A percentile compares a stretch with the other conserved stretches of the same genome.
Conservation (phyloP, 1,284 basidiomycete genomes). For the Stereum hirsutum region DNA sequence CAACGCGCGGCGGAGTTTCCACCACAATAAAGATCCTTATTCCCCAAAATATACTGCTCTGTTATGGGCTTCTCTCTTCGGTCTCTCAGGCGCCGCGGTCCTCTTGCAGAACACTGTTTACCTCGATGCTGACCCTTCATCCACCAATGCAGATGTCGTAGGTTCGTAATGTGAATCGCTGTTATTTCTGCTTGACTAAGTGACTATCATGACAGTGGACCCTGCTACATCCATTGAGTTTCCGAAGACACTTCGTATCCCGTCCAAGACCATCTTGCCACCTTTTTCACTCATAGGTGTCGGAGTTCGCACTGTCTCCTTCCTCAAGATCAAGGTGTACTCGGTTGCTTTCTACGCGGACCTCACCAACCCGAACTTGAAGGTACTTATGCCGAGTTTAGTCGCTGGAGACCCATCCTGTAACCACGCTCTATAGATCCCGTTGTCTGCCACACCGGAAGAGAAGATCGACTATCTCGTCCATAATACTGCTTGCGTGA, state of each 20-base stretch:
- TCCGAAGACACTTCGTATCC: conserved; percentile 51
- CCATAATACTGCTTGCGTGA: conserved; percentile 58
- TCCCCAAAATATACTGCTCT: conserved; percentile 13
- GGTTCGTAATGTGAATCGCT: conserved; percentile 10
- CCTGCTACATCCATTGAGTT: conserved; percentile 65
- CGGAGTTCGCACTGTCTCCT: conserved; percentile 80
- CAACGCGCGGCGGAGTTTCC: not conserved
- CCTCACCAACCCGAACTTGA: conserved; percentile 49
- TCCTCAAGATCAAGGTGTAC: conserved; percentile 78
- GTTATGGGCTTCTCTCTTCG: conserved; percentile 25
- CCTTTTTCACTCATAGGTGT: conserved; percentile 66
- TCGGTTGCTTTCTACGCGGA: conserved; percentile 84
- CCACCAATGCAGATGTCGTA: conserved; percentile 13
- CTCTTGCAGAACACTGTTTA: conserved; percentile 22
- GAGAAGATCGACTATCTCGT: conserved; percentile 66
- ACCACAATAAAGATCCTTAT: not conserved
- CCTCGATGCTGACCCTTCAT: conserved; percentile 25
- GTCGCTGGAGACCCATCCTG: not conserved
- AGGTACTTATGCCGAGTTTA: conserved; percentile 26
- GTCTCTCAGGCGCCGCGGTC: conserved; percentile 22
- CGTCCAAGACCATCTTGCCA: conserved; percentile 51
- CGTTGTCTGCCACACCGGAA: conserved; percentile 41
- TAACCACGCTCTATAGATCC: conserved; percentile 29
- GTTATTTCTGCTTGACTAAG: not conserved
- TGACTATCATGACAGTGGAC: conserved; percentile 49